Evolutionary conservation across 2,329 filamentous ascomycete species (phyloP).

Genomic region (Paramyrothecium roridum): DNA sequence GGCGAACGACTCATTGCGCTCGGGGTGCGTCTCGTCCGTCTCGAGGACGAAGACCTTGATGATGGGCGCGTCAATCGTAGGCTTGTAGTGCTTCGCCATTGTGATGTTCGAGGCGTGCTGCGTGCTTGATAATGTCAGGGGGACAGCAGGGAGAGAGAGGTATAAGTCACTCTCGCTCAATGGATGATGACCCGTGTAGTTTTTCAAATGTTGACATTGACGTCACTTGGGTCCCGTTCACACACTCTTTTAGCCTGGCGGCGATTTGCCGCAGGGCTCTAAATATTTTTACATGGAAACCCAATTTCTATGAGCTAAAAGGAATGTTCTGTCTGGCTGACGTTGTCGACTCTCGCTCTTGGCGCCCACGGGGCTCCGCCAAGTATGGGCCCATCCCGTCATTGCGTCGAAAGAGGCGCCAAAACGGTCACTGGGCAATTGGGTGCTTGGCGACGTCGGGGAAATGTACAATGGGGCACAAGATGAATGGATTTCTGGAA

Average conservation of each 20-base stretch:
- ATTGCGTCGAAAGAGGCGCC: background rate
- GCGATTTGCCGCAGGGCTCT: background rate
- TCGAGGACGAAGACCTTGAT: slow-evolving; percentile 51
- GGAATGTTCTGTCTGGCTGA: background rate
- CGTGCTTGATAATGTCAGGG: background rate
- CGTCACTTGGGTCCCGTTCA: background rate
- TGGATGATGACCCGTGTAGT: too few species aligned
- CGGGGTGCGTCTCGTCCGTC: slow-evolving; percentile 52
- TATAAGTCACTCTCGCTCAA: too few species aligned
- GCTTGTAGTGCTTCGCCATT: slow-evolving; percentile 22
- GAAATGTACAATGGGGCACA: too few species aligned
- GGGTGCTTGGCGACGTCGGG: background rate
- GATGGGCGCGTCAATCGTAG: slow-evolving; percentile 17
- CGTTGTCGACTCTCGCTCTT: background rate
- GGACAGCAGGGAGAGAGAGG: background rate
- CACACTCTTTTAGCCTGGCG: too few species aligned
- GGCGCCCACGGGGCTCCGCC: background rate
- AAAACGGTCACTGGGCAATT: background rate
- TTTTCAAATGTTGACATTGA: background rate
- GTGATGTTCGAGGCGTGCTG: background rate
- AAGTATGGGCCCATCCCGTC: background rate
- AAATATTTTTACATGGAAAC: background rate
- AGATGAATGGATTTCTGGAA: too few species aligned
- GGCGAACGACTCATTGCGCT: slow-evolving; percentile 48
- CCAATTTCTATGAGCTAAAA: slow-evolving; percentile 1